These are phyloP conservation scores for Puccinia hordei DNA, from an alignment of 1,284 basidiomycete genomes.

Conservation along the genomic window DNA sequence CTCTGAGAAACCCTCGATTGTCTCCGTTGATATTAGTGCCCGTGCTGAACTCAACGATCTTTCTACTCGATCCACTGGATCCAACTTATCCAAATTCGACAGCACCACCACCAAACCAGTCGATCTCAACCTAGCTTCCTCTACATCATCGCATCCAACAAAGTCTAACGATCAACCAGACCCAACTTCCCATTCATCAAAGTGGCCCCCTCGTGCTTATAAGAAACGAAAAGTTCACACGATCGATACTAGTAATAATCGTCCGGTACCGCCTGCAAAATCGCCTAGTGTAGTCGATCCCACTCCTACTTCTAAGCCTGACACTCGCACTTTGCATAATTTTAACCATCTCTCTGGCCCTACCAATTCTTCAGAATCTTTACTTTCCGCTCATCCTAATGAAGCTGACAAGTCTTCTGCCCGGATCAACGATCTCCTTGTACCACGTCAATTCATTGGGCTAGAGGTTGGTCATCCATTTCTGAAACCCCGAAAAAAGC, in stretches of 20 bases:
- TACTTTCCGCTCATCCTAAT: neutral
- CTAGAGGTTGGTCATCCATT: constrained; percentile 22
- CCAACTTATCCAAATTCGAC: neutral
- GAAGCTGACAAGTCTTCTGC: neutral
- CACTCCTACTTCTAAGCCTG: neutral
- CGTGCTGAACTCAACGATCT: neutral
- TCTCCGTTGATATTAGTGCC: neutral
- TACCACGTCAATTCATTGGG: neutral
- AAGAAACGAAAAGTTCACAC: constrained; percentile 31
- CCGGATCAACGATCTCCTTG: neutral
- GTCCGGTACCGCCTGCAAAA: neutral
- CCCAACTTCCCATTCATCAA: neutral
- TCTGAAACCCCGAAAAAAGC: neutral
- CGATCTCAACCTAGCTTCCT: neutral
- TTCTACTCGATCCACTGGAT: constrained; percentile 5
- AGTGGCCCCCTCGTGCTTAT: constrained; percentile 12
- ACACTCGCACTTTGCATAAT: neutral
- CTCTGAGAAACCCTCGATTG: neutral
- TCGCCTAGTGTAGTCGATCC: neutral
- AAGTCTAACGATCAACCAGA: neutral
- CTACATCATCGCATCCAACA: neutral
- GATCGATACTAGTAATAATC: constrained; percentile 1
- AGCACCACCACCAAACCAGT: neutral
- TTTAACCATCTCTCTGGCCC: neutral
- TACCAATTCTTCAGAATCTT: neutral